Base-by-base conservation (phyloP, 2,329 filamentous ascomycete species). In the Amauroascus niger region DNA sequence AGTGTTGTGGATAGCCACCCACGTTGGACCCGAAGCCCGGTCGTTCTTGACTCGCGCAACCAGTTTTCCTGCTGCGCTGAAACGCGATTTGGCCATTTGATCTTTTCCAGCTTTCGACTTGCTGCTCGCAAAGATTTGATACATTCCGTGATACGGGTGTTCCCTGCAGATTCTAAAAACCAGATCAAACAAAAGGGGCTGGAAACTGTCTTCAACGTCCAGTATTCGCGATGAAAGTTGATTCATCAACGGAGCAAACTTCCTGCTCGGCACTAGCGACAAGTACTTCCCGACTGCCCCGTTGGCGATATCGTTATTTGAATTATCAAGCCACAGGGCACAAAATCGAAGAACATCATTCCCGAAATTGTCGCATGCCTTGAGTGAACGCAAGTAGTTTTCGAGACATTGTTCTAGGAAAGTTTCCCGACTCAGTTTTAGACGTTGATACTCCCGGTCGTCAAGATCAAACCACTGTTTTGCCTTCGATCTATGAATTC, bases 71-170 rank as follows among this genome's bases (percentile, higher is more conserved):
- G 89, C 88, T 13, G 90, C 89, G 58, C 76, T 78, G 61, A 85
- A 82, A 47, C 93, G 83, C 3, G 86, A 84, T 18, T 83, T 73
- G 0, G 87, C 86, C 2, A 85, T 79, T 39, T 86, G 81, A 60
- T 96, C 91, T 60, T 86, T 83, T 50, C 76, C 71, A 49, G 68
- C 76, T 61, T 84, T 82, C 49, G 79, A 82, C 62, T 83, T 86
- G 43, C 81, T 83, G 20, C 86, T 84, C 1, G 90, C 87, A 75
- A 91, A 96, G 40, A 98, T 88, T 62, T 97, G 90, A 66, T 98
- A 95, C 83, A 97, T 91, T 47, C 89, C 89, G 65, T 98, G 94
- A 67, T 90, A 95, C 0, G 93, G 94, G 69, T 99, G 93, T 54
- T 98, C 89, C 9, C 80, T 76, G 64, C 91, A 97, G 53, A 98